Conservation (phyloP, 495 filamentous ascomycete species). For the Talaromyces trachyspermus region DNA sequence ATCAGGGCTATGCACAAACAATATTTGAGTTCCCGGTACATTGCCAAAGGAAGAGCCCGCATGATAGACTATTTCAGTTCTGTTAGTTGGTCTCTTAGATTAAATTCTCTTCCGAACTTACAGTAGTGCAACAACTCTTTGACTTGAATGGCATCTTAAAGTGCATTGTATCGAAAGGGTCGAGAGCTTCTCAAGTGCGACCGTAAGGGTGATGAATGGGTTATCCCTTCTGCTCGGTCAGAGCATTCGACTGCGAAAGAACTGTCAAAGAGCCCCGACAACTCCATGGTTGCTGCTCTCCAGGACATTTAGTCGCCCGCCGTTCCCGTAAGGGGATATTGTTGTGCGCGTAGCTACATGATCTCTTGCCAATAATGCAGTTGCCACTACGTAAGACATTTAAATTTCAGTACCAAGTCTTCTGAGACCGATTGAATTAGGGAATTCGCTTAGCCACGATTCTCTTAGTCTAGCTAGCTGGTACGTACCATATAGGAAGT, state of each 20-base stretch:
- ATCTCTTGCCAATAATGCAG: not conserved
- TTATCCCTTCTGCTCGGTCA: not conserved
- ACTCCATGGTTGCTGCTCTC: not conserved
- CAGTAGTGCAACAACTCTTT: not conserved
- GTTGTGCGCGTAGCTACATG: not conserved
- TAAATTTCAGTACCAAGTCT: too few species aligned
- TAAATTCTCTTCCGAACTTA: not conserved
- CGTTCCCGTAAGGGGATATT: not conserved
- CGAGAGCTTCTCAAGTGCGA: not conserved
- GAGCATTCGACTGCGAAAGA: not conserved
- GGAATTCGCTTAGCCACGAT: not conserved
- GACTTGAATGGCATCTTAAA: conserved; percentile 1
- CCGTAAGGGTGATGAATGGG: not conserved
- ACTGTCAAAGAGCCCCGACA: not conserved
- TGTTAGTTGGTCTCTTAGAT: too few species aligned
- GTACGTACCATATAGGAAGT: not conserved
- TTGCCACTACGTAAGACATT: not conserved
- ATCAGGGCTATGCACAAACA: not conserved
- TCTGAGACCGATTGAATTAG: too few species aligned
- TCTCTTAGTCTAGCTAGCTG: not conserved
- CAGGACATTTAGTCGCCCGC: not conserved
- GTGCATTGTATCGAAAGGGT: not conserved
- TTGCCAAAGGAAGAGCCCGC: not conserved
- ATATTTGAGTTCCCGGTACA: not conserved
- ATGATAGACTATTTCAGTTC: not conserved